Conservation (phyloP, 768 basidiomycete species). For the Russula vinacea region DNA sequence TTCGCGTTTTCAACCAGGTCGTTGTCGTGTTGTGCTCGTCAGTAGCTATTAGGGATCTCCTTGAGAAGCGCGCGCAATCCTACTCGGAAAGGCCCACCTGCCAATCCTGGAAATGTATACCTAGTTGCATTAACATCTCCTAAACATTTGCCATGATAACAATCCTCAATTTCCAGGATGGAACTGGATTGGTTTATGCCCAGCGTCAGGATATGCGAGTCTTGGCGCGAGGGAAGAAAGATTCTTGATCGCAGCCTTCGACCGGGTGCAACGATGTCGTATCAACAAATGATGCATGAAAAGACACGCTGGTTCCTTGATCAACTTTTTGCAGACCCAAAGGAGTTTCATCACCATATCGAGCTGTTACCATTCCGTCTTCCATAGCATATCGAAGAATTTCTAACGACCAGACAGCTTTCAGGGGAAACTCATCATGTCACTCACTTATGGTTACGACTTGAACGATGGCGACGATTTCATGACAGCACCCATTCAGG, state of each 20-base stretch:
- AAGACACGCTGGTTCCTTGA: not conserved
- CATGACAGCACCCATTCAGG: not conserved
- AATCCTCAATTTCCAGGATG: not conserved
- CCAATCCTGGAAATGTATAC: constrained; percentile 9
- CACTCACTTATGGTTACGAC: constrained; percentile 12
- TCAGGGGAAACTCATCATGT: constrained; percentile 5
- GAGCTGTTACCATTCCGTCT: not conserved
- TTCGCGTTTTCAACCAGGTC: constrained; percentile 45
- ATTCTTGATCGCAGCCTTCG: constrained; percentile 10
- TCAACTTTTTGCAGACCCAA: not conserved
- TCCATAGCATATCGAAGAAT: too few relatives aligned
- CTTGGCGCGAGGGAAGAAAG: constrained; percentile 8
- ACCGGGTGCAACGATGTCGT: not conserved
- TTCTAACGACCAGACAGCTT: not conserved
- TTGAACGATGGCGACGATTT: constrained; percentile 7
- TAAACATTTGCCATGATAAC: not conserved
- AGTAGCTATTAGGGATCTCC: constrained; percentile 45
- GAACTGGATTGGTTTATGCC: not conserved
- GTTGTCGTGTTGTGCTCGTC: constrained; percentile 49
- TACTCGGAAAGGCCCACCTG: constrained; percentile 11
- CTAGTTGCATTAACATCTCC: not conserved
- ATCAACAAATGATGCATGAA: not conserved
- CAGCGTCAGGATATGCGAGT: not conserved
- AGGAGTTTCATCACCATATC: constrained; percentile 1
- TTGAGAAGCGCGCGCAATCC: constrained; percentile 49